Percentiles rank a stretch among this genome's conserved stretches.
Conservation (phyloP, 2,329 filamentous ascomycete species). For the Lachnellula arida region DNA sequence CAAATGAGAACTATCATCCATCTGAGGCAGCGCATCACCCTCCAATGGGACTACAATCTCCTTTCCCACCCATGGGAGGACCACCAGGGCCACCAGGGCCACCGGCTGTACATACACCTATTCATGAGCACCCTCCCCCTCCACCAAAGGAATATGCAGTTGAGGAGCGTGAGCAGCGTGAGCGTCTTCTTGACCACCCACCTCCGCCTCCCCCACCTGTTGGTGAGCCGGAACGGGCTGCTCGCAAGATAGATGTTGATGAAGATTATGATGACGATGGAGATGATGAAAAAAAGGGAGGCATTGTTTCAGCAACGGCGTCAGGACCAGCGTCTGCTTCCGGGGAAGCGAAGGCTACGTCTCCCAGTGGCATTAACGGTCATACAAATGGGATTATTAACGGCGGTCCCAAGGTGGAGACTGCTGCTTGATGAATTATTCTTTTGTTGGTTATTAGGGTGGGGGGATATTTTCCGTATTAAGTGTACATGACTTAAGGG, state of each 20-base stretch:
- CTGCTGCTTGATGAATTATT: conserved; percentile 9
- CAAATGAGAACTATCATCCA: conserved; percentile 78
- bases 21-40: conserved; percentile 89
- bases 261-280: conserved; percentile 96
- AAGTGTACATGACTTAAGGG: background rate
- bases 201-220: conserved; percentile 44
- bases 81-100: background rate
- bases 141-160: conserved; percentile 46
- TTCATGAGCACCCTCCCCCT: conserved; percentile 43
- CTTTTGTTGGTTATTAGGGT: conserved; percentile 1
- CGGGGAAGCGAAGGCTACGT: conserved; percentile 47
- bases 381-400: conserved; percentile 31
- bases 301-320: conserved; percentile 40
- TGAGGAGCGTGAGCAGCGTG: conserved; percentile 48
- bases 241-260: conserved; percentile 93
- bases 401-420: conserved; percentile 29
- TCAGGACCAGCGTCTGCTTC: conserved; percentile 39
- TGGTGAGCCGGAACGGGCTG: conserved; percentile 76
- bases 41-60: conserved; percentile 51
- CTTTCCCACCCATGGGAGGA: conserved; percentile 60
- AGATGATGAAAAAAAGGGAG: conserved; percentile 72
- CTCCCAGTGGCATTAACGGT: conserved; percentile 39
- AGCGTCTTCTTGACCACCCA: conserved; percentile 31
- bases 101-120: conserved; percentile 41
- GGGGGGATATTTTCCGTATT: background rate